Evolutionary conservation across 2,329 filamentous ascomycete species (phyloP), one percentile per base, ranked within the genome.

Genomic region (Colletotrichum higginsianum): DNA sequence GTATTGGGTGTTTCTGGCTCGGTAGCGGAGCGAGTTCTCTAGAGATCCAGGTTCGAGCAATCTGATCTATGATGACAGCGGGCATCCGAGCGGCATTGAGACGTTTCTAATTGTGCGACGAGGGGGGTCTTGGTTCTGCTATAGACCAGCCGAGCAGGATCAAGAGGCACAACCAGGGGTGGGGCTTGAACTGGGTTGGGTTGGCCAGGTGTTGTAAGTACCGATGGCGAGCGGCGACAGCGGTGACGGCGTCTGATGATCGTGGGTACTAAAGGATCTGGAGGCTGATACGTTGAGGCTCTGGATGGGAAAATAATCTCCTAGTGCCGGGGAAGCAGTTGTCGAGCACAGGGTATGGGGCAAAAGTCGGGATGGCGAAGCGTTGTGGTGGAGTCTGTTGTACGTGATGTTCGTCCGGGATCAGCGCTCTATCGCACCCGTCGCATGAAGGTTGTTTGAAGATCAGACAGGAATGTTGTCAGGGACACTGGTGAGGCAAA

Each of bases 11-110:
- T 82, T 80, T 79, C 78, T 79, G 79, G 78, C 73, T 77, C 77
- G 79, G 78, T 78, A 77, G 77, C 80, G 79, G 80, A 77, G 76
- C 76, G 78, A 78, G 79, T 84, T 82, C 78, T 71, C 67, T 67
- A 50, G 84, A 83, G 78, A 84, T 84, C 85, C 85, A 87, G 74
- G 83, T 84, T 82, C 84, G 83, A 76, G 80, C 80, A 76, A 85
- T 86, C 81, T 82, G 84, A 83, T 87, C 84, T 86, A 86, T 85
- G 76, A 82, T 82, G 79, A 84, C 82, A 81, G 85, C 82, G 78
- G 83, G 87, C 87, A 89, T 88, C 81, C 84, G 86, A 83, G 82
- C 86, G 84, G 81, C 83, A 86, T 85, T 77, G 77, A 80, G 76
- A 73, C 79, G 78, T 79, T 77, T 79, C 76, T 66, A 74, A 66